phyloP scores from a whole-genome alignment of 257 asterid genomes.

The Petunia axillaris region DNA sequence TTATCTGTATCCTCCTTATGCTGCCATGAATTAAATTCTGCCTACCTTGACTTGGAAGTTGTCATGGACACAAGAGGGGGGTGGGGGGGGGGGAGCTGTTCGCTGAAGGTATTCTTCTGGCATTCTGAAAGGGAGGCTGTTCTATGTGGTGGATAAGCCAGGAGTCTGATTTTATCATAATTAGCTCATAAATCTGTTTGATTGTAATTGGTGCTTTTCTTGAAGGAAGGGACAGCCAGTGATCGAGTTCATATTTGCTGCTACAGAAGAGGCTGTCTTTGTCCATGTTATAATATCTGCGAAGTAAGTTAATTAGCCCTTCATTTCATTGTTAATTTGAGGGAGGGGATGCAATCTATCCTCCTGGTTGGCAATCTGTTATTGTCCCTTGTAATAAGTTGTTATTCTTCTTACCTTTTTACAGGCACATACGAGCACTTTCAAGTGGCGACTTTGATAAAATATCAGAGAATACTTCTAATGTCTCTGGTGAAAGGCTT shows the following conservation, averaged over 20 bases:
- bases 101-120: constrained; percentile 13
- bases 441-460: constrained; percentile 78
- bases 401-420: constrained; percentile 33
- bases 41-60: neutral
- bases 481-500: constrained; percentile 50
- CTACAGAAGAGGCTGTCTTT: constrained; percentile 90
- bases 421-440: constrained; percentile 87
- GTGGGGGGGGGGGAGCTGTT: neutral
- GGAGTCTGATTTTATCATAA: constrained; percentile 10
- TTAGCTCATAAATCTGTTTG: constrained; percentile 33
- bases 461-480: constrained; percentile 56
- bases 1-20: neutral
- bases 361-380: constrained; percentile 17
- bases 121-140: constrained; percentile 2
- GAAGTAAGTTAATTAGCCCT: constrained; percentile 54
- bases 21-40: neutral
- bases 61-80: neutral
- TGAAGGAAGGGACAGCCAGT: constrained; percentile 96
- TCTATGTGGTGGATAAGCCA: constrained; percentile 3
- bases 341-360: constrained; percentile 15
- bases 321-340: constrained; percentile 27
- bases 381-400: neutral
- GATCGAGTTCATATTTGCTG: constrained; percentile 89
- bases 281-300: constrained; percentile 93
- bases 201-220: constrained; percentile 39